Evolutionary conservation across 768 basidiomycete species (phyloP), one percentile per base, ranked within the genome.

Genomic region (Calocera viscosa): DNA sequence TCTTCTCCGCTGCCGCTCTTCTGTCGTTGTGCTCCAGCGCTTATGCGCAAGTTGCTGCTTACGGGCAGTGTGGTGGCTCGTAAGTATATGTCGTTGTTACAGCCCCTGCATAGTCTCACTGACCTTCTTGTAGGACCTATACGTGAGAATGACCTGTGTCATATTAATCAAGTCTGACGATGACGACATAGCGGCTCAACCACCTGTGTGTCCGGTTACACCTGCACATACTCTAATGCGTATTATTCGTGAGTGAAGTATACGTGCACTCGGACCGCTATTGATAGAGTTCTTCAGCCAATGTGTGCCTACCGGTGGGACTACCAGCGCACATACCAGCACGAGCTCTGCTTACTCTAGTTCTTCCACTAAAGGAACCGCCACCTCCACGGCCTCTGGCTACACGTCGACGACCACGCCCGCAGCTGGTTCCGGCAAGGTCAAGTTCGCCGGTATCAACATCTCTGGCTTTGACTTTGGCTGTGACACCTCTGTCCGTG

Each of bases 401-500:
- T 64, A 63, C 28, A 30, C 30, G 30, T 64, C 64, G 40, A 39
- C 64, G 30, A 65, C 67, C 1, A 43, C 60, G 35, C 49, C 72
- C n/a, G 65, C 76, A 33, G 66, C 72, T 8, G 67, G 68, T 63
- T 67, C 73, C 3, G 73, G 74, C 32, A 68, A 68, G 39, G 67
- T 82, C 30, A 70, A 70, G 49, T 78, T 79, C 64, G 75, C 75
- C 8, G 82, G 83, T 64, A 77, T 84, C 26, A 83, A 84, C 71
- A 83, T 84, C 64, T 76, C 82, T 33, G 83, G 83, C 1, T 83
- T 82, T 68, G 83, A 84, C 71, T 84, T 84, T 69, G 81, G 82
- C 22, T 82, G 81, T 69, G 74, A 76, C 64, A 75, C 75, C 3
- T 80, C 68, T 41, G 65, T 63, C 22, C n/a, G 66, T 47, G 17